These are phyloP conservation scores for Puccinia coronata DNA, from an alignment of 1,284 basidiomycete genomes.

Conservation along the genomic window DNA sequence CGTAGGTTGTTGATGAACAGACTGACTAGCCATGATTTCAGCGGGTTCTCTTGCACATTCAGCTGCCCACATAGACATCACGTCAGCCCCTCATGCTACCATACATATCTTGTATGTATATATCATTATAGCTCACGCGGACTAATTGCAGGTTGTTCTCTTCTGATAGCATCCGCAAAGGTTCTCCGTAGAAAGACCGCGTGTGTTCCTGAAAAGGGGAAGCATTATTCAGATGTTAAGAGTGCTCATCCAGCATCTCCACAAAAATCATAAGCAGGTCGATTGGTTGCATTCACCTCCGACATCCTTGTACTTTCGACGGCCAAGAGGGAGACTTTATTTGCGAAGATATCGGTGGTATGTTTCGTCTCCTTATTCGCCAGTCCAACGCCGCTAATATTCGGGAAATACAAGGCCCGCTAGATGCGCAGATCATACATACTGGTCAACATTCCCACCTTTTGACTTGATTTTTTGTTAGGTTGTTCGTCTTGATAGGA, in stretches of 20 bases:
- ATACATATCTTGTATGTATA: neutral
- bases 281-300: constrained; percentile 26
- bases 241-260: no score
- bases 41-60: constrained; percentile 47
- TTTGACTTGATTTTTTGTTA: neutral
- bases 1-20: constrained; percentile 48
- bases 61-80: neutral
- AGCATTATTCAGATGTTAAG: neutral
- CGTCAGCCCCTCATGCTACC: neutral
- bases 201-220: constrained; percentile 37
- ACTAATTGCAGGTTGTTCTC: constrained; percentile 42
- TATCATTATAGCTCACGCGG: constrained; percentile 12
- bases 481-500: neutral
- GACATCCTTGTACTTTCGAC: constrained; percentile 50
- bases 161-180: constrained; percentile 32
- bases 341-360: constrained; percentile 43
- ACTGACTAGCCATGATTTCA: constrained; percentile 49
- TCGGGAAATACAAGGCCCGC: constrained; percentile 48
- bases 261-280: no score
- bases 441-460: neutral
- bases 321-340: constrained; percentile 46
- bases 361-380: constrained; percentile 40
- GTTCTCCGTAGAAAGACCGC: constrained; percentile 38
- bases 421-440: neutral
- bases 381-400: constrained; percentile 38